Evolutionary conservation across 108 stramenopile genomes (phyloP).

Genomic region (Schizochytrium sp.): DNA sequence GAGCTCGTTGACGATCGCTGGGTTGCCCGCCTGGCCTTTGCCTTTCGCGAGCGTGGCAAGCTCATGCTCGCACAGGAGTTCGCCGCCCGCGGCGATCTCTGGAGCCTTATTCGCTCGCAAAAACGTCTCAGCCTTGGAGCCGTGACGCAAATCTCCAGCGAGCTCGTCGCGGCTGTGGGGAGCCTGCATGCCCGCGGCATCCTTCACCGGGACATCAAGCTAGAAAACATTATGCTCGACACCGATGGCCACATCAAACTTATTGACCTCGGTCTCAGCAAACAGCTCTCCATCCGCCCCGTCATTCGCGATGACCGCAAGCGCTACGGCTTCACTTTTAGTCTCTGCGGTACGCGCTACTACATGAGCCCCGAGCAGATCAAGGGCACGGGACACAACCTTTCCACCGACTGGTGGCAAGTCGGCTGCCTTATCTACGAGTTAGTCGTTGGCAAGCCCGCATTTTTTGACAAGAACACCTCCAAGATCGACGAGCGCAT

Average conservation of each 20-base stretch:
- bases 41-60: not conserved
- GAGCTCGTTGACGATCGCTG: not conserved
- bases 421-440: slow-evolving; percentile 31
- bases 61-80: not conserved
- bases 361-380: slow-evolving; percentile 96
- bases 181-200: slow-evolving; percentile 63
- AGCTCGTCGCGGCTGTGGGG: slow-evolving; percentile 63
- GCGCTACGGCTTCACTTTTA: not conserved
- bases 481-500: not conserved
- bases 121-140: slow-evolving; percentile 61
- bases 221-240: slow-evolving; percentile 86
- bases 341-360: slow-evolving; percentile 89
- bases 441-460: slow-evolving; percentile 57
- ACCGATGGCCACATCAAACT: not conserved
- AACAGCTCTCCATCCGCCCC: not conserved
- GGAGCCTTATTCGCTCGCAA: not conserved
- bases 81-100: not conserved
- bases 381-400: slow-evolving; percentile 66
- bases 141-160: slow-evolving; percentile 45
- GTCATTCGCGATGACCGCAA: not conserved
- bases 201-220: slow-evolving; percentile 94
- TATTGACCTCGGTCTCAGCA: not conserved
- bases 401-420: slow-evolving; percentile 65
- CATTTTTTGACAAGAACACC: slow-evolving; percentile 32
- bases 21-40: not conserved